Evolutionary conservation across 2,329 filamentous ascomycete genomes (phyloP).

Genomic region (Botrytis sinoallii): DNA sequence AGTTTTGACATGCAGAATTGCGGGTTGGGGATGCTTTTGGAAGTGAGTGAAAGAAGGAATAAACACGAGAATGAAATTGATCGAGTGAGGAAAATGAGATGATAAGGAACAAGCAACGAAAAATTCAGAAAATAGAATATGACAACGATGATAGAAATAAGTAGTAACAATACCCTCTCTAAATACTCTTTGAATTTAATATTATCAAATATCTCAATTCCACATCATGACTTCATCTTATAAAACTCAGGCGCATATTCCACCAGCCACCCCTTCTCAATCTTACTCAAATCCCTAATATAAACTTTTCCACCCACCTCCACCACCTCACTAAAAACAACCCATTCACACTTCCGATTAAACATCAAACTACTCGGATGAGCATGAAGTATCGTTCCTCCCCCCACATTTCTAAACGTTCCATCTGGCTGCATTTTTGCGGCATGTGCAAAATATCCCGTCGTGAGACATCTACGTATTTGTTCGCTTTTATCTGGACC

Average conservation of each 20-base stretch:
- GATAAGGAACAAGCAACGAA: background rate
- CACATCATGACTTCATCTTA: slow-evolving; percentile 45
- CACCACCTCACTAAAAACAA: slow-evolving; percentile 90
- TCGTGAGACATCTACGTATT: slow-evolving; percentile 80
- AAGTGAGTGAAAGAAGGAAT: background rate
- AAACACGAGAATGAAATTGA: fast-evolving
- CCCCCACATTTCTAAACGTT: slow-evolving; percentile 80
- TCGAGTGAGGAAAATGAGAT: fast-evolving
- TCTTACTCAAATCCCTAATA: slow-evolving; percentile 87
- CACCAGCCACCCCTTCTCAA: slow-evolving; percentile 87
- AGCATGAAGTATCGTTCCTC: slow-evolving; percentile 73
- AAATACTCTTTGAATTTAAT: background rate
- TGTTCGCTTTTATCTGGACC: slow-evolving; percentile 60
- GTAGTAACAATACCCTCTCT: background rate
- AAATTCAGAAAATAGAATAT: background rate
- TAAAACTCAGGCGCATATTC: slow-evolving; percentile 89
- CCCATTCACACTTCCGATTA: slow-evolving; percentile 94
- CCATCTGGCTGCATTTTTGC: slow-evolving; percentile 94
- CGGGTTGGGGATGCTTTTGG: background rate
- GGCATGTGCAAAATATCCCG: slow-evolving; percentile 89
- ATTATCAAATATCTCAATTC: fast-evolving
- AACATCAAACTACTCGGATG: slow-evolving; percentile 95
- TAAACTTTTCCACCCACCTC: slow-evolving; percentile 86
- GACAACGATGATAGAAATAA: background rate
- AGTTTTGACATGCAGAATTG: background rate